Evolutionary conservation across 495 filamentous ascomycete genomes (phyloP).

Genomic region (Usnea hakonensis): DNA sequence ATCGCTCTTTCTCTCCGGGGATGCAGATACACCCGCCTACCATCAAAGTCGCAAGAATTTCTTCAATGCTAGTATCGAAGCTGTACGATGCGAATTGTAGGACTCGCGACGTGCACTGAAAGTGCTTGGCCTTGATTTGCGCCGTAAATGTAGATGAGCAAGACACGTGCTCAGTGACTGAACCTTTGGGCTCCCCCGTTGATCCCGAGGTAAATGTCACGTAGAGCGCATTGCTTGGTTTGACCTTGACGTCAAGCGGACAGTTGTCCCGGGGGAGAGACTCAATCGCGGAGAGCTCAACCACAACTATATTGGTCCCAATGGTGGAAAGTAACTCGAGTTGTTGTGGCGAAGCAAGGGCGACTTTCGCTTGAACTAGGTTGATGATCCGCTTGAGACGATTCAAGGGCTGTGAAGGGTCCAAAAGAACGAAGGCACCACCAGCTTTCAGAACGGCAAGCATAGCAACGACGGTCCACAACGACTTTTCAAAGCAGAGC

Average conservation of each 20-base stretch:
- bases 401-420: constrained; percentile 30
- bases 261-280: too few relatives aligned
- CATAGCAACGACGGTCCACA: constrained; percentile 38
- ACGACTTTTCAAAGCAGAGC: constrained; percentile 39
- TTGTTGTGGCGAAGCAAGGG: constrained; percentile 31
- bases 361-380: constrained; percentile 35
- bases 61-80: constrained; percentile 43
- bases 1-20: constrained; percentile 41
- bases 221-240: too few relatives aligned
- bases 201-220: too few relatives aligned
- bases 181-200: too few relatives aligned
- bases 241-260: too few relatives aligned
- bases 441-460: constrained; percentile 41
- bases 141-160: too few relatives aligned
- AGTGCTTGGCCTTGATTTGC: too few relatives aligned
- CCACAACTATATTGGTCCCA: neutral
- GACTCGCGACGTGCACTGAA: too few relatives aligned
- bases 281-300: too few relatives aligned
- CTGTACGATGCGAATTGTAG: constrained; percentile 31
- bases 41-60: constrained; percentile 46
- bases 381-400: constrained; percentile 27
- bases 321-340: neutral
- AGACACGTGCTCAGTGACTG: too few relatives aligned
- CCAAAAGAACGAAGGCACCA: constrained; percentile 28
- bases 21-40: constrained; percentile 43